phyloP scores from a whole-genome alignment of 2,329 filamentous ascomycete genomes.

The Periglandula ipomoeae region DNA sequence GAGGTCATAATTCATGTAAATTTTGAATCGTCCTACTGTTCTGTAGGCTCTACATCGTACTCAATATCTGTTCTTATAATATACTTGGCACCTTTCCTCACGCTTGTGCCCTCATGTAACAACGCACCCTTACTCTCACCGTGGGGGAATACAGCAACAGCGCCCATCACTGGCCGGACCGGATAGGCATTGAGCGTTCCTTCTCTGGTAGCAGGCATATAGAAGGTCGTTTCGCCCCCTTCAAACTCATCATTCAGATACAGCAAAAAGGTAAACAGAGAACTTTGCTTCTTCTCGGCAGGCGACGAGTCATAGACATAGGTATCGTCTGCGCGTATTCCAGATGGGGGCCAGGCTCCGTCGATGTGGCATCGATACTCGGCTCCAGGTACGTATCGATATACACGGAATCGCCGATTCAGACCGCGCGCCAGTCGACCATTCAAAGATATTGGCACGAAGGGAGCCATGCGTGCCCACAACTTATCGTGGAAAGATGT shows the following conservation, averaged over 20 bases:
- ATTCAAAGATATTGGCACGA: slow-evolving; percentile 45
- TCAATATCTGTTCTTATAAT: slow-evolving; percentile 64
- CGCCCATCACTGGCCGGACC: slow-evolving; percentile 59
- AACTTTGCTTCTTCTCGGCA: slow-evolving; percentile 49
- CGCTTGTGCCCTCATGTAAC: slow-evolving; percentile 62
- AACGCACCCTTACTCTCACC: slow-evolving; percentile 57
- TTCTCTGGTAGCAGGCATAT: slow-evolving; percentile 54
- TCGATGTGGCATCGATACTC: slow-evolving; percentile 65
- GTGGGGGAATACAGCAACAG: slow-evolving; percentile 60
- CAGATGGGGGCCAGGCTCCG: slow-evolving; percentile 64
- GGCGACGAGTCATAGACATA: slow-evolving; percentile 63
- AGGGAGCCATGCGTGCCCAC: slow-evolving; percentile 50
- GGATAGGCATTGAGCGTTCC: slow-evolving; percentile 61
- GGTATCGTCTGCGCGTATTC: slow-evolving; percentile 44
- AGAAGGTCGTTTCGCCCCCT: slow-evolving; percentile 63
- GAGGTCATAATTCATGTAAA: background rate
- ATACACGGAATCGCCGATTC: slow-evolving; percentile 62
- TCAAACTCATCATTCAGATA: slow-evolving; percentile 66
- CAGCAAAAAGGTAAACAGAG: slow-evolving; percentile 59
- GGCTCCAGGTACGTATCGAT: slow-evolving; percentile 63
- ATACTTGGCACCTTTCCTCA: slow-evolving; percentile 57
- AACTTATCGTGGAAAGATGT: slow-evolving; percentile 51
- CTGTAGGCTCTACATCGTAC: slow-evolving; percentile 47
- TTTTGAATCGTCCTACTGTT: background rate
- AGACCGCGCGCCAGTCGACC: slow-evolving; percentile 52